These are phyloP conservation scores for Wallacemonas sp. DNA, from an alignment of 208 protist species.

Conservation along the genomic window DNA sequence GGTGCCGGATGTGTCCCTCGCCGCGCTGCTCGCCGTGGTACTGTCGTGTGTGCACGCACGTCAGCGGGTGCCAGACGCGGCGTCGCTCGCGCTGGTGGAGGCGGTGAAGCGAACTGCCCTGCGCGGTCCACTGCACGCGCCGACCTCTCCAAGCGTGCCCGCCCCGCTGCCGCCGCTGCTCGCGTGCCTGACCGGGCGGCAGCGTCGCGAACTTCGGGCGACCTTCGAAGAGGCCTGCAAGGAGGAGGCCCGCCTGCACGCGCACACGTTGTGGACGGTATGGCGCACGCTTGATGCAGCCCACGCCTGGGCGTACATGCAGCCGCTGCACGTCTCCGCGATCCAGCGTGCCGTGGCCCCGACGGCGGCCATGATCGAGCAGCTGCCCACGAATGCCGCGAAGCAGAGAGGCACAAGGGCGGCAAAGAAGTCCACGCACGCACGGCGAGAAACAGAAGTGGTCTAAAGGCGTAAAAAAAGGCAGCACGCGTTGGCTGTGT, in stretches of 20 bases:
- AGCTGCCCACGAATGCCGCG: not conserved
- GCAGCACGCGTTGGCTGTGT: not conserved
- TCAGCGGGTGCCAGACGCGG: slow-evolving; percentile 33
- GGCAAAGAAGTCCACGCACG: too few relatives aligned
- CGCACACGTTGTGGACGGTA: slow-evolving; percentile 5
- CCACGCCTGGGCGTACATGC: slow-evolving; percentile 26
- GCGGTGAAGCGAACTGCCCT: slow-evolving; percentile 31
- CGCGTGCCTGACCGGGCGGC: slow-evolving; percentile 1
- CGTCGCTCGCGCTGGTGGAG: slow-evolving; percentile 59
- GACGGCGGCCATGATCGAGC: not conserved
- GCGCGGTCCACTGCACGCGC: not conserved
- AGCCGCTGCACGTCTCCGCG: slow-evolving; percentile 26
- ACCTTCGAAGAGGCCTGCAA: not conserved
- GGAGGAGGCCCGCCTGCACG: not conserved
- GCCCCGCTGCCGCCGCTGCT: not conserved
- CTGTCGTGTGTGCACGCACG: slow-evolving; percentile 17
- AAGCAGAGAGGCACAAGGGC: not conserved
- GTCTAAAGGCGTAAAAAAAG: too few relatives aligned
- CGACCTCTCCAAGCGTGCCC: not conserved
- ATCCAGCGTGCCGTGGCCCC: slow-evolving; percentile 23
- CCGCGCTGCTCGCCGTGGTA: slow-evolving; percentile 11
- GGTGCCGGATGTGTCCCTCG: slow-evolving; percentile 3
- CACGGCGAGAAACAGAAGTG: not conserved
- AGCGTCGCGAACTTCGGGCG: slow-evolving; percentile 20
- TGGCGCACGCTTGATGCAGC: slow-evolving; percentile 24